Percentiles rank a stretch among this genome's conserved stretches.
These are phyloP conservation scores for Daedaleopsis sinensis DNA, from an alignment of 768 basidiomycete genomes.

Conservation along the genomic window DNA sequence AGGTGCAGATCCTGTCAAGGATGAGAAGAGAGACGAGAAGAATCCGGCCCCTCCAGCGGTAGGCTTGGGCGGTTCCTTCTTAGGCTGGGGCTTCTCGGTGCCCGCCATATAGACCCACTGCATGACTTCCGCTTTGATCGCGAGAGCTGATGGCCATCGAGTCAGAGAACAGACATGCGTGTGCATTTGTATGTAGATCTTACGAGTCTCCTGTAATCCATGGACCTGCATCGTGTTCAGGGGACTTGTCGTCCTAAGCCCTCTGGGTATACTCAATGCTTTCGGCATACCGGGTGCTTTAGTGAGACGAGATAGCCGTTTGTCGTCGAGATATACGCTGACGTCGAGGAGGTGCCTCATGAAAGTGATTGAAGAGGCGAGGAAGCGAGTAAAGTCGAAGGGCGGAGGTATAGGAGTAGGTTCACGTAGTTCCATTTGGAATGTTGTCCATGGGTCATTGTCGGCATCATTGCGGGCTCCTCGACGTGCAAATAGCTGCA, in stretches of 20 bases:
- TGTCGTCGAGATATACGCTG: constrained; percentile 81
- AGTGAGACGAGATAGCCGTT: constrained; percentile 64
- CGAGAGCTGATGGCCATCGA: constrained; percentile 37
- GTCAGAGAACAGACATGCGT: constrained; percentile 10
- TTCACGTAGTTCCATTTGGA: constrained; percentile 88
- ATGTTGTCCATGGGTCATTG: constrained; percentile 71
- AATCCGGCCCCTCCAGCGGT: constrained; percentile 32
- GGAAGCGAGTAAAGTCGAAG: constrained; percentile 88
- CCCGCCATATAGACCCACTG: constrained; percentile 74
- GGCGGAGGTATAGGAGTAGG: constrained; percentile 76
- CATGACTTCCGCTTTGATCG: constrained; percentile 83
- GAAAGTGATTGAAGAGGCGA: constrained; percentile 91
- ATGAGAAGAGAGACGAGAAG: constrained; percentile 44
- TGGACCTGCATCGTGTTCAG: constrained; percentile 70
- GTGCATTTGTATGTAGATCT: constrained; percentile 27
- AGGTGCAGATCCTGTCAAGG: constrained; percentile 30
- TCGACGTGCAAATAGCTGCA: constrained; percentile 79
- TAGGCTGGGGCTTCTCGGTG: constrained; percentile 54
- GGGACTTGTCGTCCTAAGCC: constrained; percentile 57
- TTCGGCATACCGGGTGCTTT: constrained; percentile 62
- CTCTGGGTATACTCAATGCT: constrained; percentile 53
- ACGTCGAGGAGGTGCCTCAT: constrained; percentile 80
- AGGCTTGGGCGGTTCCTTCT: constrained; percentile 32
- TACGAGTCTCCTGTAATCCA: constrained; percentile 65
- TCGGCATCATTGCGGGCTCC: constrained; percentile 57